Evolutionary conservation across 23 red algal genomes (phyloP).

Genomic region (Gracilaria domingensis): DNA sequence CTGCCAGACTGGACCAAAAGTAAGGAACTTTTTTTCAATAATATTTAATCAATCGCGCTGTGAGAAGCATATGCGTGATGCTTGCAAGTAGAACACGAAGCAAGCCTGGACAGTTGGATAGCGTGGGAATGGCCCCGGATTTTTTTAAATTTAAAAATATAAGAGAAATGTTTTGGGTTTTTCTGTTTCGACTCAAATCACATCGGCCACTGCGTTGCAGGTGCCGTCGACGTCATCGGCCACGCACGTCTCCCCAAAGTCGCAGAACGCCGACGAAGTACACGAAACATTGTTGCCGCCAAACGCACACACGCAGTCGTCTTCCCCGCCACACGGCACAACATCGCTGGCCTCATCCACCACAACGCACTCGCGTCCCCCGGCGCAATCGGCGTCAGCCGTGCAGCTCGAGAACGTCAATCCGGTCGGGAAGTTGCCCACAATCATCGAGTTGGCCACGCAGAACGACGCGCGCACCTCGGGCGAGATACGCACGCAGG

Average conservation of each 20-base stretch:
- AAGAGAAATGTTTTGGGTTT: too few species aligned
- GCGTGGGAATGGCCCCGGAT: too few species aligned
- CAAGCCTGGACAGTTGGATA: too few species aligned
- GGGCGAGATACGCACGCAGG: not conserved
- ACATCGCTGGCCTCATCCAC: not conserved
- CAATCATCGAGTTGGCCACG: not conserved
- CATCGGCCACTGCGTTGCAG: too few species aligned
- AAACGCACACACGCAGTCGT: not conserved
- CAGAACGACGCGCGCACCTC: not conserved
- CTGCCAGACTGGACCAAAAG: too few species aligned
- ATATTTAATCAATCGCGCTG: too few species aligned
- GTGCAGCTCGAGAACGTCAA: not conserved
- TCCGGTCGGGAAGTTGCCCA: slow-evolving; percentile 7
- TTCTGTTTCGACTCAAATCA: too few species aligned
- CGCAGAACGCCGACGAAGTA: not conserved
- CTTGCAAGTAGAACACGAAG: too few species aligned
- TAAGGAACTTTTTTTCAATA: too few species aligned
- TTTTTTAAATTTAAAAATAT: too few species aligned
- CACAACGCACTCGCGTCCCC: not conserved
- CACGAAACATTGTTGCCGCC: not conserved
- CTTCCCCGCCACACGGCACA: not conserved
- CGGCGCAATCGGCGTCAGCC: not conserved
- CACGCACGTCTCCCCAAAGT: not conserved
- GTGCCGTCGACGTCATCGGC: too few species aligned
- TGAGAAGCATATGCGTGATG: too few species aligned